Conservation (phyloP, 2,329 filamentous ascomycete genomes). For the Fusarium solani-melongenae region DNA sequence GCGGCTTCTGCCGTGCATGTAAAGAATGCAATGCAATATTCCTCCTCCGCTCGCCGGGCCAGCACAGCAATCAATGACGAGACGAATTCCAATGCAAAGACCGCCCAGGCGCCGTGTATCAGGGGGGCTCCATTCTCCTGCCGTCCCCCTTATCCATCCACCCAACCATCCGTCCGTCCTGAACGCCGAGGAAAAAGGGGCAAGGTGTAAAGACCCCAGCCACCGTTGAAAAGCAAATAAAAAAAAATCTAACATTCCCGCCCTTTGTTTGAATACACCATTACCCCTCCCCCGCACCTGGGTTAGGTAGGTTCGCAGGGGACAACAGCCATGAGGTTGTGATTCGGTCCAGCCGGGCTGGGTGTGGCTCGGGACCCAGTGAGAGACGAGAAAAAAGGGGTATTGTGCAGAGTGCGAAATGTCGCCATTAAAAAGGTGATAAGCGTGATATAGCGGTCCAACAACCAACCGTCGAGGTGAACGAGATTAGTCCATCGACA, state of each 20-base stretch:
- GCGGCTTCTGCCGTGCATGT: conserved; percentile 21
- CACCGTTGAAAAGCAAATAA: conserved; percentile 13
- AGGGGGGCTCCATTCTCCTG: conserved; percentile 22
- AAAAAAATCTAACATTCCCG: conserved; percentile 4
- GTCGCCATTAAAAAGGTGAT: conserved; percentile 39
- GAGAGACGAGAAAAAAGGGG: conserved; percentile 5
- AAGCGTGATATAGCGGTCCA: conserved; percentile 24
- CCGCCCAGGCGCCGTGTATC: conserved; percentile 27
- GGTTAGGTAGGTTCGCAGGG: neutral
- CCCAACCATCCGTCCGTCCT: conserved; percentile 16
- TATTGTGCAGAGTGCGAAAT: conserved; percentile 14
- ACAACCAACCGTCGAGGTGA: conserved; percentile 9
- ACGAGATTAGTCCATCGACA: conserved; percentile 45
- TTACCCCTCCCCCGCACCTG: neutral
- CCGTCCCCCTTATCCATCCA: conserved; percentile 6
- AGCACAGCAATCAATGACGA: conserved; percentile 20
- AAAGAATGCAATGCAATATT: neutral
- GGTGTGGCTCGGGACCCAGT: conserved; percentile 14
- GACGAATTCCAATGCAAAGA: conserved; percentile 28
- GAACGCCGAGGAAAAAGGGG: conserved; percentile 24
- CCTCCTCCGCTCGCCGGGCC: conserved; percentile 14
- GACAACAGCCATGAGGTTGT: conserved; percentile 6
- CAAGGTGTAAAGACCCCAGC: neutral
- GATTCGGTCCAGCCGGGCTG: conserved; percentile 31
- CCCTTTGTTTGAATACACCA: neutral